A percentile compares a stretch with the other conserved stretches of the same genome.
Evolutionary conservation across 2,329 filamentous ascomycete species (phyloP).

Genomic region (Verticillium zaregamsianum): DNA sequence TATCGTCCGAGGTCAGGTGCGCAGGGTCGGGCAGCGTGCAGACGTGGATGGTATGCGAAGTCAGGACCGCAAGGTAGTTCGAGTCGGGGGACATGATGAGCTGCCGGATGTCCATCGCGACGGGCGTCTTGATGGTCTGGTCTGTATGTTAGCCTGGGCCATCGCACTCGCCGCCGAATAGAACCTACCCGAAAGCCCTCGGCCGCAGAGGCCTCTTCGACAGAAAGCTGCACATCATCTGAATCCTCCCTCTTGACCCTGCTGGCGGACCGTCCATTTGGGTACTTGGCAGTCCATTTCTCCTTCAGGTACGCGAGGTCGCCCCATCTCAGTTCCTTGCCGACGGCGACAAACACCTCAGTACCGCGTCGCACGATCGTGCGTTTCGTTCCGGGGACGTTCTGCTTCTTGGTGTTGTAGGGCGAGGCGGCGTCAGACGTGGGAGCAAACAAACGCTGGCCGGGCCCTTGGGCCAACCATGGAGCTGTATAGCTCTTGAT

Average conservation of each 20-base stretch:
- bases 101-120: constrained; percentile 79
- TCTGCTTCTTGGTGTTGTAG: constrained; percentile 38
- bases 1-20: constrained; percentile 67
- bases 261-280: constrained; percentile 24
- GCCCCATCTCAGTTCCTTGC: constrained; percentile 88
- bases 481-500: constrained; percentile 80
- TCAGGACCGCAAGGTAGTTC: constrained; percentile 80
- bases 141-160: not conserved
- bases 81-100: constrained; percentile 78
- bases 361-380: constrained; percentile 79
- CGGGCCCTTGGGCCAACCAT: constrained; percentile 79
- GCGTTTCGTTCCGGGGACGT: constrained; percentile 45
- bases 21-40: constrained; percentile 78
- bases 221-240: constrained; percentile 21
- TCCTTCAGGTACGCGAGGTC: constrained; percentile 79
- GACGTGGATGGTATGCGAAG: constrained; percentile 83
- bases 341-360: constrained; percentile 84
- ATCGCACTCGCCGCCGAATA: no score
- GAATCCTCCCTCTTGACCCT: constrained; percentile 47
- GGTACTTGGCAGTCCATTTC: constrained; percentile 27
- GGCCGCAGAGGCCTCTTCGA: constrained; percentile 20
- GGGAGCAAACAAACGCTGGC: constrained; percentile 70
- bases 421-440: constrained; percentile 32
- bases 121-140: constrained; percentile 71
- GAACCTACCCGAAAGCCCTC: constrained; percentile 45